phyloP scores from a whole-genome alignment of 108 stramenopile genomes.

The Skeletonema potamos region DNA sequence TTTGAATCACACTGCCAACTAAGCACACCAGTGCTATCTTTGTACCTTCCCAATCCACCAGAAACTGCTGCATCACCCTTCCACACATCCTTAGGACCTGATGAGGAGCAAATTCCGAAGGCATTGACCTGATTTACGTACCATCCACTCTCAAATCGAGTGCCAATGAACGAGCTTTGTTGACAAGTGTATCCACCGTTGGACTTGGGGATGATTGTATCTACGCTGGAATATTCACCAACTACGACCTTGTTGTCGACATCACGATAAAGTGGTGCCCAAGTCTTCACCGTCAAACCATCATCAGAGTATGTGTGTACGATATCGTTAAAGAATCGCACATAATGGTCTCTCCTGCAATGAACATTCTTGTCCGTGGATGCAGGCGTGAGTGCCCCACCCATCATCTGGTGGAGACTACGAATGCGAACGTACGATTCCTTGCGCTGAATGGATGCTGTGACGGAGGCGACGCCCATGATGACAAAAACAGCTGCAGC shows the following conservation, averaged over 20 bases:
- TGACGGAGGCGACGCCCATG: too few relatives aligned
- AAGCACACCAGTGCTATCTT: too few relatives aligned
- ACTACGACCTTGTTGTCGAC: neutral
- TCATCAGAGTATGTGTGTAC: neutral
- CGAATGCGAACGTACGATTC: too few relatives aligned
- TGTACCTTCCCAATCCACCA: too few relatives aligned
- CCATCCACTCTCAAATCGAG: neutral
- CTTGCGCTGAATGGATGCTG: too few relatives aligned
- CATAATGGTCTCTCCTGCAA: neutral
- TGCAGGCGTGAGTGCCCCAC: neutral
- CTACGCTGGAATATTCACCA: neutral
- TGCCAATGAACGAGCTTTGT: neutral
- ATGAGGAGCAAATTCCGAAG: too few relatives aligned
- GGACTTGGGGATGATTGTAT: neutral
- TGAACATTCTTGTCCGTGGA: neutral
- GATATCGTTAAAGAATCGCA: neutral
- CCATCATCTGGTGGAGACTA: too few relatives aligned
- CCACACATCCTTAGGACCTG: too few relatives aligned
- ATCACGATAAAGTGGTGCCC: neutral
- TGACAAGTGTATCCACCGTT: neutral
- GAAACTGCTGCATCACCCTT: too few relatives aligned
- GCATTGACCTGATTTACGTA: too few relatives aligned
- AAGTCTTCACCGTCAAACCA: neutral
- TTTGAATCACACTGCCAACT: too few relatives aligned
- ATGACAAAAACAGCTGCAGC: too few relatives aligned